Evolutionary conservation across 2,329 filamentous ascomycete species (phyloP), one percentile per base, ranked within the genome.

Genomic region (Drechslera avenae): DNA sequence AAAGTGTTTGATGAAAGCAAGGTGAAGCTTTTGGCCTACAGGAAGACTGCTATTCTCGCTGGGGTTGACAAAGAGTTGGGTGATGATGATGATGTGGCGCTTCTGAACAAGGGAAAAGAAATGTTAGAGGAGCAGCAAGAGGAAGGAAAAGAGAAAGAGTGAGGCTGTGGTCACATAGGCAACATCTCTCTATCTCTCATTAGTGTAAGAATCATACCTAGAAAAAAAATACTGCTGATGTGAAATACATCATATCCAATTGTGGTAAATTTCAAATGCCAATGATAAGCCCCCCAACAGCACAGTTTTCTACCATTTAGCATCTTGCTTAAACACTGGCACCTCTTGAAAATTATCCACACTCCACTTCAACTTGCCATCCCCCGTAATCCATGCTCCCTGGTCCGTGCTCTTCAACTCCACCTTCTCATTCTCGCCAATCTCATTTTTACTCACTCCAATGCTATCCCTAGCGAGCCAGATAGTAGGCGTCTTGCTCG

Each of bases 361-460:
- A 37, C 55, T 65, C 70, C 67, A 73, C 44, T 58, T 61, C 50
- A 73, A 40, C 9, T 50, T 59, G 0, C 66, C 66, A 10, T 70
- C 57, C 26, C 61, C 59, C 37, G 72, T 68, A 17, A 73, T 47
- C 70, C 69, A 72, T 6, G 71, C 70, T 14, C 69, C 71, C 41
- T 67, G 46, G 52, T 73, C 68, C 39, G 55, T 72, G 39, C 49
- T 46, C 33, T 62, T 59, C 36, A 74, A 43, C 2, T 65, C 69
- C 6, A 36, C 54, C 18, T 63, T 56, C 42, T 70, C 67, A 42
- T 66, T 69, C 54, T 71, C 66, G 13, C 54, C 50, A 8, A 69
- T 57, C 40, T 71, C 68, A 5, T 56, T 63, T 52, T 69, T 66
- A 35, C 63, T 71, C 4, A 68, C 67, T 12, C 68, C 67, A 50